phyloP scores from a whole-genome alignment of 2,329 filamentous ascomycete genomes.

The Fusarium lateritium region DNA sequence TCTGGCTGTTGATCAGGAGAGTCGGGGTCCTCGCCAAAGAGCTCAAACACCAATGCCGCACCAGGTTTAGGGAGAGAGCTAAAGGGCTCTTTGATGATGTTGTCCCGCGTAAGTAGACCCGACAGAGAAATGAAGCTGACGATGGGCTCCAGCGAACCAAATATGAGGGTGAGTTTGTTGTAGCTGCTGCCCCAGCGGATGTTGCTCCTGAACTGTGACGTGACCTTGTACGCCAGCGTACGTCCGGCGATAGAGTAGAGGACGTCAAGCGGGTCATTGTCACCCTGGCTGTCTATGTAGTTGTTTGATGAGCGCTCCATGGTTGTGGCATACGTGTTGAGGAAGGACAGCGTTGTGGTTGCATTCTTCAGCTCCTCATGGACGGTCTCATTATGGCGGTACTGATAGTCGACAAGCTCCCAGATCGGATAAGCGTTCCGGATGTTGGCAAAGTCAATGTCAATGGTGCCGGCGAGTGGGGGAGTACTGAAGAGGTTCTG shows the following conservation, averaged over 20 bases:
- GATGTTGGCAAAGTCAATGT: constrained; percentile 56
- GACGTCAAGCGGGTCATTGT: constrained; percentile 53
- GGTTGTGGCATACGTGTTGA: constrained; percentile 74
- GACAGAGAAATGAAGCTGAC: constrained; percentile 68
- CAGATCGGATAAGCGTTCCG: constrained; percentile 68
- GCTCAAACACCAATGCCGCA: constrained; percentile 81
- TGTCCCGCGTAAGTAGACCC: constrained; percentile 63
- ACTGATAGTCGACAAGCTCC: constrained; percentile 69
- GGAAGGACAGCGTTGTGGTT: constrained; percentile 56
- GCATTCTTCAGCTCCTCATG: constrained; percentile 55
- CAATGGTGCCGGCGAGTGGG: constrained; percentile 58
- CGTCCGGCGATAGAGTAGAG: constrained; percentile 67
- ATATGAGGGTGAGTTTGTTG: constrained; percentile 67
- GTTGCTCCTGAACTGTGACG: constrained; percentile 60
- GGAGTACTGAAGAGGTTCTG: constrained; percentile 56
- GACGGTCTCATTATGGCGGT: constrained; percentile 65
- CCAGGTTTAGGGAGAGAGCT: constrained; percentile 74
- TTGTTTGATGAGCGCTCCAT: constrained; percentile 73
- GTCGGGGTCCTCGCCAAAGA: constrained; percentile 55
- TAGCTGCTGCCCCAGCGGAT: constrained; percentile 56
- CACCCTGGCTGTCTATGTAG: constrained; percentile 67
- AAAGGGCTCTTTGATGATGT: constrained; percentile 61
- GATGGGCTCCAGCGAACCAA: constrained; percentile 69
- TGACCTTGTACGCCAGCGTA: constrained; percentile 63
- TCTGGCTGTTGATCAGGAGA: constrained; percentile 47